phyloP scores from a whole-genome alignment of 352 stramenopile species.

The Pythium coloratum region DNA sequence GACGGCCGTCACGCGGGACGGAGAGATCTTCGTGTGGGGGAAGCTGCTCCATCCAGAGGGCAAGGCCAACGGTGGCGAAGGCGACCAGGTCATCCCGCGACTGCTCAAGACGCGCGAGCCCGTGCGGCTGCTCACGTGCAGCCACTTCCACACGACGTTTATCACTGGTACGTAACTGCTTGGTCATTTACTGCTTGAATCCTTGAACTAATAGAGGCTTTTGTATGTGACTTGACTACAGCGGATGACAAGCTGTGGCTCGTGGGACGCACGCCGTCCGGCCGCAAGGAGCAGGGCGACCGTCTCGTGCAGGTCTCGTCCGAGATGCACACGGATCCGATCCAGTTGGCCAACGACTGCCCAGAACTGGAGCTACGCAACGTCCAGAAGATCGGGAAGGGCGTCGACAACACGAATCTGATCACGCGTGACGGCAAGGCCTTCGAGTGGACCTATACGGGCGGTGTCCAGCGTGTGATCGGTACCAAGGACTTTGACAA shows the following conservation, averaged over 20 bases:
- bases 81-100: conserved; percentile 73
- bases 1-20: conserved; percentile 64
- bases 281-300: conserved; percentile 52
- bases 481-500: conserved; percentile 35
- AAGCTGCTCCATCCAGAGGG: conserved; percentile 77
- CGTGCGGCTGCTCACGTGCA: conserved; percentile 71
- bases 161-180: conserved; percentile 56
- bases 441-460: conserved; percentile 76
- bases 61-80: conserved; percentile 49
- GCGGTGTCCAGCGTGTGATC: conserved; percentile 49
- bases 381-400: conserved; percentile 70
- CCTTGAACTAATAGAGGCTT: not conserved
- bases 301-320: conserved; percentile 59
- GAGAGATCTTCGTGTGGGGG: conserved; percentile 84
- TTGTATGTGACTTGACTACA: conserved; percentile 22
- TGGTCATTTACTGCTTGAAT: not conserved
- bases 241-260: conserved; percentile 77
- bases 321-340: conserved; percentile 66
- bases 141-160: conserved; percentile 84
- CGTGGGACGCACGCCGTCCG: conserved; percentile 73
- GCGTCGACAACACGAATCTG: conserved; percentile 75
- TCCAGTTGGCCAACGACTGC: conserved; percentile 60
- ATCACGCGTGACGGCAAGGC: conserved; percentile 63
- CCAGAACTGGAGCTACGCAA: conserved; percentile 41
- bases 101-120: conserved; percentile 68